Percentiles rank a stretch among this genome's conserved stretches.
Conservation (phyloP, 495 filamentous ascomycete genomes). For the Podospora comata region DNA sequence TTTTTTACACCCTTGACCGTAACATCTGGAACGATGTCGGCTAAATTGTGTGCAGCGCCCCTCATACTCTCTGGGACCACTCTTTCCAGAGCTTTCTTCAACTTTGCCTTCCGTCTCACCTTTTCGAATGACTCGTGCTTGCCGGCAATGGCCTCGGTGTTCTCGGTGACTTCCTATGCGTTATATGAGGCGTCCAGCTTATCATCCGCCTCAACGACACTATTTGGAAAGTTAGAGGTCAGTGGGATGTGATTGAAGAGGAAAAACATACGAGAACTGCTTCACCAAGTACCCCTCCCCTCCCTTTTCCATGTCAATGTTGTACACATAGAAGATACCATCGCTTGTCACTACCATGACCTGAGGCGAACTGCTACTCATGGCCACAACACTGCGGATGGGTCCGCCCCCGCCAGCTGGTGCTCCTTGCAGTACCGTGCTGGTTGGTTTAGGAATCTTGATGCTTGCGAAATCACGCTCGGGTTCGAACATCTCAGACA, state of each 20-base stretch:
- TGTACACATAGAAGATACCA: slow-evolving; percentile 90
- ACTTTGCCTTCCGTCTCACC: neutral
- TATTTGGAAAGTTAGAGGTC: slow-evolving; percentile 17
- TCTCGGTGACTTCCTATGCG: slow-evolving; percentile 18
- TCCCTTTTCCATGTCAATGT: slow-evolving; percentile 89
- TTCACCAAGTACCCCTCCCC: slow-evolving; percentile 91
- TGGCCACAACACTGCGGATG: slow-evolving; percentile 84
- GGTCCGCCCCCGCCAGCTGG: slow-evolving; percentile 27
- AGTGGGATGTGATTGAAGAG: neutral
- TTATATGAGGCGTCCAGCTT: slow-evolving; percentile 48
- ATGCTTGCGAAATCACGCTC: slow-evolving; percentile 93
- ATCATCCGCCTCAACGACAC: slow-evolving; percentile 51
- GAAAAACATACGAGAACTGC: slow-evolving; percentile 71
- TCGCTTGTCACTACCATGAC: slow-evolving; percentile 98
- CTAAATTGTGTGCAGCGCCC: neutral
- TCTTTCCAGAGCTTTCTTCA: neutral
- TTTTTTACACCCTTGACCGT: neutral
- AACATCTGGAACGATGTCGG: neutral
- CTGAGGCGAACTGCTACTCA: slow-evolving; percentile 88
- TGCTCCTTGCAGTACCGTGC: slow-evolving; percentile 26
- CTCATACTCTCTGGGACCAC: neutral
- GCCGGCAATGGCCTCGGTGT: neutral
- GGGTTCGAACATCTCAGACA: slow-evolving; percentile 97
- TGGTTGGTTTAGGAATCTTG: slow-evolving; percentile 71
- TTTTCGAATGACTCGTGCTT: neutral